Evolutionary conservation across 1,284 basidiomycete genomes (phyloP).

Genomic region (Exobasidium cylindrosporum): DNA sequence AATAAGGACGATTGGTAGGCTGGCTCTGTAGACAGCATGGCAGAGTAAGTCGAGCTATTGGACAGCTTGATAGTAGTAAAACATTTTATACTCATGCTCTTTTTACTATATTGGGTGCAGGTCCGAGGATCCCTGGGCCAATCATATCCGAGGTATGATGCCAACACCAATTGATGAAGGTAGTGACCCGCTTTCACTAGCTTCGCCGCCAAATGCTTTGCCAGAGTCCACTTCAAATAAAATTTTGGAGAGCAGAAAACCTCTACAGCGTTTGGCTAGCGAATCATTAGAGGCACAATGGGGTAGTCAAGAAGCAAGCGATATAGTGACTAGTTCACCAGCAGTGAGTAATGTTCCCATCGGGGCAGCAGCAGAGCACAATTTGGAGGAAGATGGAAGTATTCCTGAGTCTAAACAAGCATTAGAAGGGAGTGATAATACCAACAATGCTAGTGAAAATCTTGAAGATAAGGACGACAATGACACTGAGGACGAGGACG

Average conservation of each 20-base stretch:
- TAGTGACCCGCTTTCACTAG: slow-evolving; percentile 1
- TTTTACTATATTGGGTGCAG: background rate
- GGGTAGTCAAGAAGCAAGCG: background rate
- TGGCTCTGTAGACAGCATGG: background rate
- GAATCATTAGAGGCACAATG: background rate
- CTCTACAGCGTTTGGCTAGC: background rate
- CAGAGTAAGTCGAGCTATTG: background rate
- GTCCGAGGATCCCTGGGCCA: slow-evolving; percentile 10
- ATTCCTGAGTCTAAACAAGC: background rate
- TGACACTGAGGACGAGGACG: slow-evolving; percentile 11
- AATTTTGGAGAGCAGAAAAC: background rate
- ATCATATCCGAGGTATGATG: slow-evolving; percentile 8
- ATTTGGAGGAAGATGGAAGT: too few relatives aligned
- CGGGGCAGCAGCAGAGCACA: background rate
- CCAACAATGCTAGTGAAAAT: background rate
- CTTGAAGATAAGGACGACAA: background rate
- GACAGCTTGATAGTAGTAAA: background rate
- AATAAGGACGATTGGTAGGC: too few relatives aligned
- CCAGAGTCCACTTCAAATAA: background rate
- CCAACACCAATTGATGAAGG: slow-evolving; percentile 5
- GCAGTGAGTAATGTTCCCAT: background rate
- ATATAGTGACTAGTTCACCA: background rate
- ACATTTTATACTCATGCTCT: background rate
- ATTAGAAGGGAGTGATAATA: background rate
- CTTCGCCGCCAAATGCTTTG: too few relatives aligned